Base-by-base conservation (phyloP, 1,284 basidiomycete species). In the Ustilago tritici region DNA sequence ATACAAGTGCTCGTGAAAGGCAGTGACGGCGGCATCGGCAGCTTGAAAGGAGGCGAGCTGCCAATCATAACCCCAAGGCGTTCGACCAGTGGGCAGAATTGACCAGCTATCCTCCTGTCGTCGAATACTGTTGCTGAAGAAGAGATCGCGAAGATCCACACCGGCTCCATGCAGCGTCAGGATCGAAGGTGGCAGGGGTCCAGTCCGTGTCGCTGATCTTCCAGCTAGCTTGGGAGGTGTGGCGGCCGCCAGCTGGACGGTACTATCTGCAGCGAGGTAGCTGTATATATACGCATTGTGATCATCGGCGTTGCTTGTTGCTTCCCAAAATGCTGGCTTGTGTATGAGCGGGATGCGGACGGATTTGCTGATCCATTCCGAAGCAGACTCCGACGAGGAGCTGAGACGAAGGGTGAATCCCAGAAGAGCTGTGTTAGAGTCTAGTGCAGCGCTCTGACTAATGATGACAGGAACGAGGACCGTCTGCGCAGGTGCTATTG, bases 111-210 rank as follows among this genome's bases (percentile, higher is more conserved):
- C 85, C 35, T 87, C 79, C 65, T 91, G 91, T 6, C 88, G 88
- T 2, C 89, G 89, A 31, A 94, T 85, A 3, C 91, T 88, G 56
- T 90, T 87, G 1, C 88, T 84, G 67, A 67, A 76, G 46, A 62
- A 61, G 19, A 71, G 31, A 19, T 88, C 83, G 3, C 82, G 77
- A 31, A 91, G 79, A 17, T 92, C 89, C 67, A 92, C 92, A 0
- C 93, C 93, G 2, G 93, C 93, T 5, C 93, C 93, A 82, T 94
- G 93, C 91, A 93, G 87, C 1, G 91, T 92, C 34, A 94, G 83
- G n/a, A 94, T 88, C 0, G 91, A 90, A 12, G 90, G 71, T 12
- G 71, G 66, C 8, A 69, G 46, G 15, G 52, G 11, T 17, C 11
- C 63, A 0, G 36, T 34, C 12, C 15, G 28, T 5, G 32, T n/a